A percentile compares a stretch with the other conserved stretches of the same genome.
Conservation (phyloP, 2,329 filamentous ascomycete species). For the Curvularia verruculosa region DNA sequence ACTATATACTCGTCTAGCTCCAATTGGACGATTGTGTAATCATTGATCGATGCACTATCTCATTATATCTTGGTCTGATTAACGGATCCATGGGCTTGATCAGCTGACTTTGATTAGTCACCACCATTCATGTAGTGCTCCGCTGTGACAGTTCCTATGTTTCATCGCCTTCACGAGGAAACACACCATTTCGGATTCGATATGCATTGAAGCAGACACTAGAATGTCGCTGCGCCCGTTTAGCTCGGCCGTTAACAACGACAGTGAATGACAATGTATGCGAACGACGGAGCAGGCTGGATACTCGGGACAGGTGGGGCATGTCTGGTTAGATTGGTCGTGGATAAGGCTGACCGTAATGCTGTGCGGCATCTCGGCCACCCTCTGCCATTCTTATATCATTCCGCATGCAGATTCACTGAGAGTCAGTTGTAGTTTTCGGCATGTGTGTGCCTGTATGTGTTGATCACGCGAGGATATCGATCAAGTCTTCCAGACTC, state of each 20-base stretch:
- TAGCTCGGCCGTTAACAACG: constrained; percentile 4
- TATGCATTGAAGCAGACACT: background rate
- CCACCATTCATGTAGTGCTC: no score
- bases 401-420: background rate
- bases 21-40: no score
- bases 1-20: no score
- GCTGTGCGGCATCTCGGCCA: constrained; percentile 7
- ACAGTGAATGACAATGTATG: background rate
- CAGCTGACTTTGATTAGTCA: no score
- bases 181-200: background rate
- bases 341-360: background rate
- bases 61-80: no score
- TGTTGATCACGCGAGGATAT: background rate
- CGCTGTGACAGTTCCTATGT: constrained; percentile 14
- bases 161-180: background rate
- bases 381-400: constrained; percentile 1
- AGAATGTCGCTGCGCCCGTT: constrained; percentile 1
- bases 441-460: background rate
- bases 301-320: constrained; percentile 5
- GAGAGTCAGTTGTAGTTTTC: background rate
- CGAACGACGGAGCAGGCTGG: background rate
- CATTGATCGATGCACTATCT: no score
- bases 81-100: no score
- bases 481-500: background rate
- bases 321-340: constrained; percentile 1